Evolutionary conservation across 768 basidiomycete species (phyloP), one percentile per base, ranked within the genome.

Genomic region (Suillus plorans): DNA sequence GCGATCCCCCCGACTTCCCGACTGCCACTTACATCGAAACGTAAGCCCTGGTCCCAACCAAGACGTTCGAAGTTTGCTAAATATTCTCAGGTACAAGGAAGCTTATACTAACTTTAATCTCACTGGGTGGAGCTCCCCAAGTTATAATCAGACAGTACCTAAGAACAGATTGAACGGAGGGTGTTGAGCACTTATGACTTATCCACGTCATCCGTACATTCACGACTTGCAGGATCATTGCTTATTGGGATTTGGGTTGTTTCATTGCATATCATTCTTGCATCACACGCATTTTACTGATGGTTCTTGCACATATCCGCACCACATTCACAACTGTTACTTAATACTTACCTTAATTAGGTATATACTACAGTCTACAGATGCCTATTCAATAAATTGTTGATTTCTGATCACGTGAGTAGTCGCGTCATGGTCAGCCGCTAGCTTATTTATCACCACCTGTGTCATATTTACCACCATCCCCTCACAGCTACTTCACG

Each of bases 21-120:
- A 97, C 95, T 0, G 73, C 80, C 13, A 76, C 82, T 0, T 97
- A 97, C 73, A 97, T 96, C 69, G 71, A 88, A 22, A 79, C 83
- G 87, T 90, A 74, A 72, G 82, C 82, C 22, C n/a, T 20, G 5
- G 18, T 60, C 22, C 42, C 1, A 36, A 39, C 34, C 3, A 50
- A 62, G 28, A 20, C 22, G 10, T 16, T 39, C n/a, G 6, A 31
- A 22, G 34, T 42, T 47, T 6, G 45, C 44, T 63, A 42, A 41
- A 60, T 13, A 14, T 31, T 39, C 14, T 45, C 52, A 79, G 79
- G 50, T 82, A 85, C 69, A 66, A 71, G 61, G 76, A 81, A n/a
- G 78, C 80, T 28, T 85, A 84, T 67, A 74, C 74, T 8, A 82
- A 85, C 65, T 73, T 77, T 63, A 80, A 79, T 67, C 53, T 80